phyloP scores from a whole-genome alignment of 1,139 yeast species.

The Candida sanyaensis region DNA sequence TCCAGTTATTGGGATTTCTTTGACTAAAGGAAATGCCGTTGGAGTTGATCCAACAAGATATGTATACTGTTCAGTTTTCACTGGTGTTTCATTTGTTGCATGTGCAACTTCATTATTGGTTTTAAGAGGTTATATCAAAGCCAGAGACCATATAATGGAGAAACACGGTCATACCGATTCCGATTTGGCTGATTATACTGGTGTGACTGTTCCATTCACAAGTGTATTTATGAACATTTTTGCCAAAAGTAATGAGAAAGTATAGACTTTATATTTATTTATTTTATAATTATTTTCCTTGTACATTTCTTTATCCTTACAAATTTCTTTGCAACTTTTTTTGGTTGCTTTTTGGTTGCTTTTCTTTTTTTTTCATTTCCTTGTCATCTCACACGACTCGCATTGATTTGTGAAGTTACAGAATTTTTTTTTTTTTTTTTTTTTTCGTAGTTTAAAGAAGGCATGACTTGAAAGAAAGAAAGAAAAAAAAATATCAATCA shows the following conservation, averaged over 20 bases:
- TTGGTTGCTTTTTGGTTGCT: neutral
- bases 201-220: slow-evolving; percentile 20
- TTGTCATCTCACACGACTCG: neutral
- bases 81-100: slow-evolving; percentile 51
- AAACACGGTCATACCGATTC: slow-evolving; percentile 19
- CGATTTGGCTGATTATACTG: slow-evolving; percentile 20
- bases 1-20: slow-evolving; percentile 54
- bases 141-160: slow-evolving; percentile 37
- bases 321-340: neutral
- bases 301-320: too few relatives aligned
- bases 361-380: neutral
- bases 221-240: slow-evolving; percentile 18
- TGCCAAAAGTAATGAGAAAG: slow-evolving; percentile 11
- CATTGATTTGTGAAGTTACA: too few relatives aligned
- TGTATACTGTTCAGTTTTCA: slow-evolving; percentile 50
- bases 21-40: slow-evolving; percentile 36
- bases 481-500: neutral
- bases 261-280: slow-evolving; percentile 2
- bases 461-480: neutral
- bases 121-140: slow-evolving; percentile 51
- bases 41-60: slow-evolving; percentile 48
- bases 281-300: too few relatives aligned
- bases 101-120: slow-evolving; percentile 39
- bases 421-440: too few relatives aligned
- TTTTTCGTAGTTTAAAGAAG: neutral